These are phyloP conservation scores for Lentinula novae-zelandiae DNA, from an alignment of 1,284 basidiomycete species.

Conservation along the genomic window DNA sequence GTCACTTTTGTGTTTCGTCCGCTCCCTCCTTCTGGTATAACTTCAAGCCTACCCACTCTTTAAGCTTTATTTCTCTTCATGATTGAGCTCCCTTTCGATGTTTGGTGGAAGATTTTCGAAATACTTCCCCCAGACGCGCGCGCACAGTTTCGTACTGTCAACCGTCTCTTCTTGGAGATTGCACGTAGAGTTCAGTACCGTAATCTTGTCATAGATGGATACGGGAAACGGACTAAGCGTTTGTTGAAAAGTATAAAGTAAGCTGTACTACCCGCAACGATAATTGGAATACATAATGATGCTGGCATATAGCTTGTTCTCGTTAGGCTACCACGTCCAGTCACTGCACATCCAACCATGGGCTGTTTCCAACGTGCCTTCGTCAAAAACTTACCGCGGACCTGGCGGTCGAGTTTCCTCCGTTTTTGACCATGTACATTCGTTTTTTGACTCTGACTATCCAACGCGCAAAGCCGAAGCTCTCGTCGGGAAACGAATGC, in stretches of 20 bases:
- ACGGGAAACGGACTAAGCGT: conserved; percentile 28
- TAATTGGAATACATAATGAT: neutral
- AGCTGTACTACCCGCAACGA: conserved; percentile 9
- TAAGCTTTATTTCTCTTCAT: neutral
- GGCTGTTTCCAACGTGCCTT: conserved; percentile 30
- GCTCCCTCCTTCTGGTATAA: neutral
- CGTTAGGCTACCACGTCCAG: conserved; percentile 24
- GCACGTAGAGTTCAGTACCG: conserved; percentile 26
- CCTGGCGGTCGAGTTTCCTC: conserved; percentile 1
- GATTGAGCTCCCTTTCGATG: conserved; percentile 24
- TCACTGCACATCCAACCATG: conserved; percentile 33
- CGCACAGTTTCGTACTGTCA: conserved; percentile 24
- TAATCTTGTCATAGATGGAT: conserved; percentile 22
- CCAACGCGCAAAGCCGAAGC: conserved; percentile 24
- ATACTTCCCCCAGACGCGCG: conserved; percentile 24
- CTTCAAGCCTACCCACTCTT: neutral
- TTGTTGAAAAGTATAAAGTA: conserved; percentile 29
- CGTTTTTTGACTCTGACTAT: conserved; percentile 27
- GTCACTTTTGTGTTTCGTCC: neutral
- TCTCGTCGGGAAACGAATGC: conserved; percentile 27
- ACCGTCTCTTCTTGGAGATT: conserved; percentile 27
- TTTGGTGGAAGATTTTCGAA: conserved; percentile 27
- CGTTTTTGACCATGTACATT: conserved; percentile 22
- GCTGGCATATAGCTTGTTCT: conserved; percentile 5
- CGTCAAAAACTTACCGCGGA: conserved; percentile 22